phyloP scores from a whole-genome alignment of 2,329 filamentous ascomycete species.

The Trichophyton rubrum region DNA sequence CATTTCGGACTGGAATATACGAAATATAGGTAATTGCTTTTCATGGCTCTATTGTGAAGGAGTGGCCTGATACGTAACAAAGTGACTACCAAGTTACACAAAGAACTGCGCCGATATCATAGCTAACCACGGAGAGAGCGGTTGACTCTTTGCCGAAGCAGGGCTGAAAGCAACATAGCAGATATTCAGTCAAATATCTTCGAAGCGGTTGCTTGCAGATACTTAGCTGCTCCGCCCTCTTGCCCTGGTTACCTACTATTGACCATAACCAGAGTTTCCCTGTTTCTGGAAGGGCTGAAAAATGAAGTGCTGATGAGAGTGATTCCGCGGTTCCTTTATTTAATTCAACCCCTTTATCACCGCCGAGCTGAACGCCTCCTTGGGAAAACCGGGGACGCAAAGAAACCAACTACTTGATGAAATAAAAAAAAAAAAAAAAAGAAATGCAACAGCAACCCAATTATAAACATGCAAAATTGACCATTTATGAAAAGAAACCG shows the following conservation, averaged over 20 bases:
- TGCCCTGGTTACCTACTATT: too few relatives aligned
- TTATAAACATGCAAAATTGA: neutral
- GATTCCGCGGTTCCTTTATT: neutral
- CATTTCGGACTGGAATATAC: neutral
- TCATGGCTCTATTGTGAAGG: too few relatives aligned
- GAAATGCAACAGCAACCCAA: neutral
- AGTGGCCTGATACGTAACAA: too few relatives aligned
- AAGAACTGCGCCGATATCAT: neutral
- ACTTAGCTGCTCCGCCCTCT: too few relatives aligned
- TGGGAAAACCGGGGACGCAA: neutral
- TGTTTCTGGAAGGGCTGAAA: neutral
- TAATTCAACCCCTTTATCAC: neutral
- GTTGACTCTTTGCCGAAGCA: neutral
- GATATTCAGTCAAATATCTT: neutral
- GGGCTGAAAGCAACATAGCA: neutral
- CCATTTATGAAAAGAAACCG: neutral
- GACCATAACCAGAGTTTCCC: too few relatives aligned
- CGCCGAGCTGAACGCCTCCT: neutral
- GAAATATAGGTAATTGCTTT: too few relatives aligned
- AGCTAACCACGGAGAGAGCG: too few relatives aligned
- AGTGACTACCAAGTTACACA: neutral
- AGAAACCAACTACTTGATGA: neutral
- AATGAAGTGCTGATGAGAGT: neutral
- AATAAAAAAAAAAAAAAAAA: neutral
- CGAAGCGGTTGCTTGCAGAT: neutral